Percentiles rank a stretch among this genome's conserved stretches.
These are phyloP conservation scores for Seiridium unicorne DNA, from an alignment of 2,329 filamentous ascomycete genomes.

Conservation along the genomic window DNA sequence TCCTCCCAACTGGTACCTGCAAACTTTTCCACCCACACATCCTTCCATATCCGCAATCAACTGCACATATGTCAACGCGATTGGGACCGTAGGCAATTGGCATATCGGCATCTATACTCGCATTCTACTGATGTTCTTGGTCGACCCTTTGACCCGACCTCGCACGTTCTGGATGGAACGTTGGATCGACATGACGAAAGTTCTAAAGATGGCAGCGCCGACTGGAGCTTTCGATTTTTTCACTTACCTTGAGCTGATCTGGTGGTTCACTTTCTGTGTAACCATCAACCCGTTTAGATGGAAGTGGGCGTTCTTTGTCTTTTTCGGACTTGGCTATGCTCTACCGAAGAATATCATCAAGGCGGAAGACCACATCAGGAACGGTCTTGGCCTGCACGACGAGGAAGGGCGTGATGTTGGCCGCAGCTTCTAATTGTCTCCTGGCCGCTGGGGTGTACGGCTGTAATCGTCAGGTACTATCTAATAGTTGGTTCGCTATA, in stretches of 20 bases:
- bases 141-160: constrained; percentile 74
- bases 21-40: constrained; percentile 77
- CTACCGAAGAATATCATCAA: constrained; percentile 67
- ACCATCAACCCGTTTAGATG: constrained; percentile 81
- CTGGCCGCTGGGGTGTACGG: neutral
- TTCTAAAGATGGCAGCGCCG: constrained; percentile 68
- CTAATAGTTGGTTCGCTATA: no score
- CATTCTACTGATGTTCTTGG: constrained; percentile 81
- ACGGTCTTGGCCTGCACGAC: constrained; percentile 43
- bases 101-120: constrained; percentile 89
- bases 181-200: constrained; percentile 82
- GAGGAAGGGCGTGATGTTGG: constrained; percentile 27
- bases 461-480: no score
- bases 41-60: constrained; percentile 78
- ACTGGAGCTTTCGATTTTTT: constrained; percentile 85
- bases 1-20: constrained; percentile 85
- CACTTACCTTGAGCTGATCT: constrained; percentile 80
- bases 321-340: constrained; percentile 68
- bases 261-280: constrained; percentile 82
- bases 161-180: constrained; percentile 73
- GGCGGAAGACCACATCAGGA: constrained; percentile 61
- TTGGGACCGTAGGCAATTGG: constrained; percentile 82
- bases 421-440: constrained; percentile 25
- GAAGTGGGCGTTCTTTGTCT: constrained; percentile 86
- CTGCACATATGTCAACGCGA: constrained; percentile 74